Evolutionary conservation across 768 basidiomycete species (phyloP), one percentile per base, ranked within the genome.

Genomic region (Boletus eberwhitei): DNA sequence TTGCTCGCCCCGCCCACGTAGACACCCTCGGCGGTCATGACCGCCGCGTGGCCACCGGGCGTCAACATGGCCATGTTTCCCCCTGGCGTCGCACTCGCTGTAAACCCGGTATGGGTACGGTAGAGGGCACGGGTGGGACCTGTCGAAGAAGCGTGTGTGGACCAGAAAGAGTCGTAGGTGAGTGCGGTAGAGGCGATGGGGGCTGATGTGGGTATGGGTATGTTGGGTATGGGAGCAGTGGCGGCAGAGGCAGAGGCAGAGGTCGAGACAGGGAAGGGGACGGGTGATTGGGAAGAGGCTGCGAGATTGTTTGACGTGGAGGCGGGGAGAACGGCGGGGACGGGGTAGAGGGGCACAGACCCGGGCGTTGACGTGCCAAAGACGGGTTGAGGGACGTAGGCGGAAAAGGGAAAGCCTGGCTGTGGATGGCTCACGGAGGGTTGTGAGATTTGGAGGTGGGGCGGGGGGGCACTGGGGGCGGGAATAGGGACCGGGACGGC

Each of bases 101-200:
- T 57, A 34, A 70, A 70, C 5, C 68, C 70, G 5, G 65, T 56
- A 3, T 70, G 60, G 2, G 70, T 71, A 8, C 68, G 61, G 26
- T 71, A 70, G 12, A 70, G 61, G 1, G 70, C 58, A 3, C 68
- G 68, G 0, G 67, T 67, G 5, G 63, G 32, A 8, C 67, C 65
- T 2, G 63, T 17, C 4, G 68, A 59, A 0, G 71, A 65, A 19
- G 78, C 69, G 55, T 83, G 81, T 8, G 80, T 74, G 2, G 83
- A 82, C 84, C 82, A 85, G 61, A 84, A 85, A 0, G 80, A 81
- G 61, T 84, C 84, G 59, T 85, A 85, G 3, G 83, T 82, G 41
- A 83, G 69, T 12, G 74, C 64, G 8, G 50, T 8, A 11, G 73
- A 65, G n/a, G 56, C 39, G 57, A 59, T 55, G 4, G 60, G 34